These are phyloP conservation scores for Fusarium pseudoanthophilum DNA, from an alignment of 2,329 filamentous ascomycete genomes.

Conservation along the genomic window DNA sequence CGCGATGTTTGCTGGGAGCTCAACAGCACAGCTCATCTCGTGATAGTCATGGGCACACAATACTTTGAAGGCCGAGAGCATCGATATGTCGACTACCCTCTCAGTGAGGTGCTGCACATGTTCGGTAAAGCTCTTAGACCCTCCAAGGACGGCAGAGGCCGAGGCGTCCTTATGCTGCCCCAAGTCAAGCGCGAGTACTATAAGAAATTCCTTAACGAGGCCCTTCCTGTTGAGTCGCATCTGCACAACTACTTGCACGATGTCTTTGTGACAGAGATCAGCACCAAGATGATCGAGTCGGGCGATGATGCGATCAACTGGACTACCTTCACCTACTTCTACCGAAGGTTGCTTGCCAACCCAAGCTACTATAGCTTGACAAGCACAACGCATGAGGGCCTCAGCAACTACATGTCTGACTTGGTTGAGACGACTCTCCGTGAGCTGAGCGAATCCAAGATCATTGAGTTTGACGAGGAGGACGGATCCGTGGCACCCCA, in stretches of 20 bases:
- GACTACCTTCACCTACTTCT: slow-evolving; percentile 99
- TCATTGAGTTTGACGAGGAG: slow-evolving; percentile 94
- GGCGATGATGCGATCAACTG: slow-evolving; percentile 98
- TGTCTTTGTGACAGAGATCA: slow-evolving; percentile 96
- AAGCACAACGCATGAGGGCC: slow-evolving; percentile 87
- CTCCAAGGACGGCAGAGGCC: slow-evolving; percentile 80
- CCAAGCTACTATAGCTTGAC: slow-evolving; percentile 95
- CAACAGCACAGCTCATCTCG: slow-evolving; percentile 86
- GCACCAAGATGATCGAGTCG: slow-evolving; percentile 93
- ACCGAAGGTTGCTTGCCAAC: slow-evolving; percentile 91
- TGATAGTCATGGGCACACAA: slow-evolving; percentile 97
- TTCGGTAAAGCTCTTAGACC: slow-evolving; percentile 91
- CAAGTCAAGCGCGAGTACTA: slow-evolving; percentile 97
- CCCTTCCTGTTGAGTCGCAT: slow-evolving; percentile 93
- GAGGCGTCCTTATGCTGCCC: slow-evolving; percentile 96
- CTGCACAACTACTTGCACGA: slow-evolving; percentile 92
- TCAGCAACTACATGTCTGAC: slow-evolving; percentile 95
- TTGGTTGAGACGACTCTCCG: slow-evolving; percentile 92
- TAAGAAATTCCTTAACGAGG: slow-evolving; percentile 98
- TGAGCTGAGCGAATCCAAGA: slow-evolving; percentile 90
- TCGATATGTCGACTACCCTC: slow-evolving; percentile 94
- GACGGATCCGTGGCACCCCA: slow-evolving; percentile 89
- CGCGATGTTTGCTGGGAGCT: slow-evolving; percentile 98
- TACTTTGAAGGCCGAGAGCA: slow-evolving; percentile 97
- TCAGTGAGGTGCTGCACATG: slow-evolving; percentile 97